These are phyloP conservation scores for Teunomyces kruisii DNA, from an alignment of 805 yeast species.

Conservation along the genomic window DNA sequence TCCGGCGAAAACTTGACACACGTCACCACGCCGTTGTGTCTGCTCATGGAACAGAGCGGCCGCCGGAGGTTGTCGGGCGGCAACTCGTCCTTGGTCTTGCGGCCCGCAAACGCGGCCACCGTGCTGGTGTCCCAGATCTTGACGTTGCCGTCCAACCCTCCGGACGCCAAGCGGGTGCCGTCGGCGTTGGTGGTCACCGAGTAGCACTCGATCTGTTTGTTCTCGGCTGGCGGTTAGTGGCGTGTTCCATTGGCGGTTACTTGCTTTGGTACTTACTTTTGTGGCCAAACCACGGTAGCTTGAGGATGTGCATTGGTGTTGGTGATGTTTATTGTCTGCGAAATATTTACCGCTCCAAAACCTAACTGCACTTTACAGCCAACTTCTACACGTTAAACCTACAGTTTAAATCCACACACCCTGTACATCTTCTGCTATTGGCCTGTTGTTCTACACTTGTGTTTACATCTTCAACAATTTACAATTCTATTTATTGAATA, in stretches of 20 bases:
- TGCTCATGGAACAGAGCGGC: slow-evolving; percentile 86
- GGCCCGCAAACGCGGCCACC: slow-evolving; percentile 38
- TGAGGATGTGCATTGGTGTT: slow-evolving; percentile 34
- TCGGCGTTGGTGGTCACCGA: slow-evolving; percentile 79
- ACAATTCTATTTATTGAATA: no score
- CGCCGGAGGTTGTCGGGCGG: slow-evolving; percentile 30
- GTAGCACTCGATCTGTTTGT: slow-evolving; percentile 78
- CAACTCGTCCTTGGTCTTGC: slow-evolving; percentile 11
- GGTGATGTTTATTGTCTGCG: not conserved
- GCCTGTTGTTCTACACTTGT: no score
- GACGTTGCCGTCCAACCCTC: slow-evolving; percentile 89
- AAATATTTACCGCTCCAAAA: no score
- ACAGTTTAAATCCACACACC: no score
- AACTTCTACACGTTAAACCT: no score
- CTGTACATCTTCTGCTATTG: no score
- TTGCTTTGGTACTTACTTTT: slow-evolving; percentile 31
- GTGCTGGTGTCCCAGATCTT: slow-evolving; percentile 80
- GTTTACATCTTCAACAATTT: no score
- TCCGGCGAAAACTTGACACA: slow-evolving; percentile 90
- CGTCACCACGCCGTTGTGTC: slow-evolving; percentile 97
- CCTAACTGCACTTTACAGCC: no score
- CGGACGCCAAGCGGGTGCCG: slow-evolving; percentile 85
- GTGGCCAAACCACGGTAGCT: slow-evolving; percentile 48
- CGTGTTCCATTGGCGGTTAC: not conserved
- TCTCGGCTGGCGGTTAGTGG: slow-evolving; percentile 60